A percentile compares a stretch with the other conserved stretches of the same genome.
Evolutionary conservation across 2,329 filamentous ascomycete species (phyloP).

Genomic region (Fusarium chaquense): DNA sequence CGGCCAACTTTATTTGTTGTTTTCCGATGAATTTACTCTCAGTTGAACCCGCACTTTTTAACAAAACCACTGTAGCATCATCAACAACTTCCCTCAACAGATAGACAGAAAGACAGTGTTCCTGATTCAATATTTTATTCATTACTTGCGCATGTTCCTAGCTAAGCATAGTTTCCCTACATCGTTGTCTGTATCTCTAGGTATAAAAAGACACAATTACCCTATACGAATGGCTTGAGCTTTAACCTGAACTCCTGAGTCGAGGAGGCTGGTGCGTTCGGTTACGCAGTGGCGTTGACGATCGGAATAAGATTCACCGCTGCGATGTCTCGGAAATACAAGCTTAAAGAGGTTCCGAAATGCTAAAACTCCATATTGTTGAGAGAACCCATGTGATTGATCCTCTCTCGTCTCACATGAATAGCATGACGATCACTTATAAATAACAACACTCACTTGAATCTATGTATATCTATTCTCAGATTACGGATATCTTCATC

Average conservation of each 20-base stretch:
- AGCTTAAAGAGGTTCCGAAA: neutral
- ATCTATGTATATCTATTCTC: neutral
- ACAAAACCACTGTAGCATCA: too few species aligned
- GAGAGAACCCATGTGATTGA: neutral
- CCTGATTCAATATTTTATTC: fast-evolving
- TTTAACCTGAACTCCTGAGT: neutral
- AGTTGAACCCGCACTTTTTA: too few species aligned
- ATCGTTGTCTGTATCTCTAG: neutral
- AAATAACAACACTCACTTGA: neutral
- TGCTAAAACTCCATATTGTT: neutral
- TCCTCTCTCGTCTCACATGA: neutral
- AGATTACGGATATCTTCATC: neutral
- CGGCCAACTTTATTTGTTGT: neutral
- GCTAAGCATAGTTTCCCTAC: neutral
- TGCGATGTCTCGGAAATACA: neutral
- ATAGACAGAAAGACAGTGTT: fast-evolving
- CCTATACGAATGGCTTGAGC: neutral
- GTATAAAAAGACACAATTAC: neutral
- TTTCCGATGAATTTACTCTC: fast-evolving
- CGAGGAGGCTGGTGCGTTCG: neutral
- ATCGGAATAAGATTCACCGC: neutral
- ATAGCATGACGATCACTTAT: neutral
- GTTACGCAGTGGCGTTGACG: neutral
- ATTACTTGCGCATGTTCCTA: neutral
- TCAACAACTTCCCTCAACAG: too few species aligned